Evolutionary conservation across 148 eudicot species (phyloP).

Genomic region (Chenopodium album): DNA sequence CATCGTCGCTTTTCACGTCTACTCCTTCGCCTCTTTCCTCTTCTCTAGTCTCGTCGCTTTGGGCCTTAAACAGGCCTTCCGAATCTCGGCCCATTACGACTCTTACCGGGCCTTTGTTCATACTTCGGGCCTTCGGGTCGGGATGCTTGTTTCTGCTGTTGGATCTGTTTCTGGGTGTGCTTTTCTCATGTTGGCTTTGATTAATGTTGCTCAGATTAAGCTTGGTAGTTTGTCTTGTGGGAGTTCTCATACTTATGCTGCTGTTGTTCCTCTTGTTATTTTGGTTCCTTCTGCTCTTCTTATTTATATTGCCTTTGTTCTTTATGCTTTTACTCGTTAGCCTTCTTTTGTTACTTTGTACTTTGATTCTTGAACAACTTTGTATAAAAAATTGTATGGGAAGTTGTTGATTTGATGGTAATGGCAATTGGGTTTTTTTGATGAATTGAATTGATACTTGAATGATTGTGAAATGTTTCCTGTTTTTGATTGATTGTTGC

Average conservation of each 20-base stretch:
- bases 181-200: slow-evolving; percentile 69
- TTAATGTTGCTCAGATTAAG: slow-evolving; percentile 80
- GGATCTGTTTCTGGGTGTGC: slow-evolving; percentile 73
- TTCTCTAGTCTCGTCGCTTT: slow-evolving; percentile 72
- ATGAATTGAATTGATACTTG: too few relatives aligned
- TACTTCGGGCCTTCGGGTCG: slow-evolving; percentile 48
- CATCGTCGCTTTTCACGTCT: slow-evolving; percentile 63
- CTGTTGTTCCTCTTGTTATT: slow-evolving; percentile 70
- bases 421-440: too few relatives aligned
- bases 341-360: background rate
- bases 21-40: slow-evolving; percentile 78
- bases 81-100: slow-evolving; percentile 41
- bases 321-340: slow-evolving; percentile 76
- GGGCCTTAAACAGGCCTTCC: slow-evolving; percentile 66
- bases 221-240: slow-evolving; percentile 71
- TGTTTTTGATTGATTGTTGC: too few relatives aligned
- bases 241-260: slow-evolving; percentile 56
- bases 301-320: slow-evolving; percentile 56
- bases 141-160: slow-evolving; percentile 67
- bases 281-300: slow-evolving; percentile 73
- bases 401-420: too few relatives aligned
- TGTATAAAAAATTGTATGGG: too few relatives aligned
- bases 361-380: background rate
- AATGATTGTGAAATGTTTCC: too few relatives aligned
- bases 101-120: slow-evolving; percentile 45